Percentiles rank a stretch among this genome's conserved stretches.
Evolutionary conservation across 345 rosid genomes (phyloP).

Genomic region (Turnera subulata): DNA sequence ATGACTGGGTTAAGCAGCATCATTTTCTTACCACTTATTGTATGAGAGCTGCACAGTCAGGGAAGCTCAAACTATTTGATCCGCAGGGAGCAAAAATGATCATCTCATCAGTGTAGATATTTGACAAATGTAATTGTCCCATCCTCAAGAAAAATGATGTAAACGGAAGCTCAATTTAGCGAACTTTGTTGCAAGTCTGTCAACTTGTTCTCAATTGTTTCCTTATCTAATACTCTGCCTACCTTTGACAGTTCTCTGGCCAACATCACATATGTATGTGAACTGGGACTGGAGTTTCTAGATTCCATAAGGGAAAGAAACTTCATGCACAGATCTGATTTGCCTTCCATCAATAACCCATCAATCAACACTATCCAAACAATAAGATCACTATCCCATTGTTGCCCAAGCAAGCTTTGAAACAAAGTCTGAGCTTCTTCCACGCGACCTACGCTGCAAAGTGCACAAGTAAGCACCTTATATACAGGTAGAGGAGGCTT

Average conservation of each 20-base stretch:
- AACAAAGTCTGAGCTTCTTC: constrained; percentile 46
- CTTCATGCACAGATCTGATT: constrained; percentile 40
- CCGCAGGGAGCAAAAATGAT: not conserved
- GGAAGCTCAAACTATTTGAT: not conserved
- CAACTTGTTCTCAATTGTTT: constrained; percentile 13
- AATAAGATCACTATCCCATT: constrained; percentile 48
- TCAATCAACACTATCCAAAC: constrained; percentile 62
- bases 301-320: constrained; percentile 53
- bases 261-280: constrained; percentile 34
- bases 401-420: constrained; percentile 37
- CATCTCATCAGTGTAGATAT: not conserved
- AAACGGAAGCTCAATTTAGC: not conserved
- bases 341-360: constrained; percentile 50
- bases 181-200: constrained; percentile 7
- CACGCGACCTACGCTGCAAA: constrained; percentile 30
- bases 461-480: constrained; percentile 46
- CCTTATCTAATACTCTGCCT: constrained; percentile 31
- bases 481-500: constrained; percentile 29
- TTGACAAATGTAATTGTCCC: not conserved
- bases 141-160: not conserved
- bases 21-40: constrained; percentile 3
- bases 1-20: not conserved
- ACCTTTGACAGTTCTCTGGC: constrained; percentile 44
- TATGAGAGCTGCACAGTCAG: not conserved
- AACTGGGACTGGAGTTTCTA: constrained; percentile 28